Base-by-base conservation (phyloP, 257 asterid species). In the Solanum gandarillasii region DNA sequence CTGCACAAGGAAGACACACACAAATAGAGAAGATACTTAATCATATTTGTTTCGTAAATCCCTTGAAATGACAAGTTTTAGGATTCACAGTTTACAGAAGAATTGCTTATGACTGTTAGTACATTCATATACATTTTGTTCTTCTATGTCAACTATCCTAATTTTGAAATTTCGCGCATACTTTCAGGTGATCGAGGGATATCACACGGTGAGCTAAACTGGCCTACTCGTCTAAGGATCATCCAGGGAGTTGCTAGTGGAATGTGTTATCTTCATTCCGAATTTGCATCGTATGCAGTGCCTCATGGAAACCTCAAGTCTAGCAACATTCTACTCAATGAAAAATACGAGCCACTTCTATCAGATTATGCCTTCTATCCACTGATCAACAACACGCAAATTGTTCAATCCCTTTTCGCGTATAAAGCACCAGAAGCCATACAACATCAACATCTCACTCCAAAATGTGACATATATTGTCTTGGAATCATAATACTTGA, bases 291-390 rank as follows among this genome's bases (percentile, higher is more conserved):
- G 38, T 76, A 89, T 34, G 96, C 92, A 12, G 86, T 96, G 14
- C 99, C 99, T 43, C 99, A 97, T 73, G 99, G 99, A 16, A 95
- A 97, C 52, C 98, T 97, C 46, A 97, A 97, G 89, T 96, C 99
- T 2, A 94, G 98, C 97, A 97, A 97, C 92, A 88, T 97, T 46
- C 95, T 97, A 27, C 91, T 97, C 0, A 86, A 94, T 1, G 39
- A 89, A 48, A 88, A 88, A 83, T 87, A 90, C 82, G 98, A 95
- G 83, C 98, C 99, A 0, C 93, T 97, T 7, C 98, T 95, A 85
- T 91, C 95, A 1, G 99, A 97, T 90, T 97, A 97, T 39, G 94
- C 98, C 2, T 88, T 93, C 9, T 90, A 87, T n/a, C 91, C 96
- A 21, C 38, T 97, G 6, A 90, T 94, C 88, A 94, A 90, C 94